Percentiles rank a stretch among this genome's conserved stretches.
phyloP scores from a whole-genome alignment of 495 filamentous ascomycete species.

The Aspergillus olivimuriae region DNA sequence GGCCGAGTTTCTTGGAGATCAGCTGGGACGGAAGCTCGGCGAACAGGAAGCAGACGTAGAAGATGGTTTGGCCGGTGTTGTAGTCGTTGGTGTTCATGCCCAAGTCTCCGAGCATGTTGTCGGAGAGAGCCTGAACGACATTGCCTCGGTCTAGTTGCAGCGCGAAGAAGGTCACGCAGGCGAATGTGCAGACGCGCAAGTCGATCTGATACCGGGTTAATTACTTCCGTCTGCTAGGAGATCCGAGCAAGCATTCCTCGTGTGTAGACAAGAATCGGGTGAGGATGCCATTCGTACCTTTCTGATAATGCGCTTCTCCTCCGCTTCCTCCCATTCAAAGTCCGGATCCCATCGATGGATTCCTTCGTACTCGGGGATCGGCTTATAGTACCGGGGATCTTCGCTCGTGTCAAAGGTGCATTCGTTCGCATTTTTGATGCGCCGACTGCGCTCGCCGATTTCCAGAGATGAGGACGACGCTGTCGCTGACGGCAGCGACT shows the following conservation, averaged over 20 bases:
- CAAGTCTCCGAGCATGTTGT: constrained; percentile 59
- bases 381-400: constrained; percentile 46
- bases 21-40: constrained; percentile 72
- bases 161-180: constrained; percentile 76
- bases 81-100: constrained; percentile 67
- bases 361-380: constrained; percentile 59
- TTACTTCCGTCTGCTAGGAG: background rate
- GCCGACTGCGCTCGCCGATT: constrained; percentile 7
- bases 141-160: constrained; percentile 78
- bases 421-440: constrained; percentile 15
- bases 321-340: constrained; percentile 62
- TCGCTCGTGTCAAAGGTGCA: constrained; percentile 36
- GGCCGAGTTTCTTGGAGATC: constrained; percentile 66
- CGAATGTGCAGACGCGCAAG: constrained; percentile 52
- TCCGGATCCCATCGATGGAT: constrained; percentile 70
- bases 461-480: constrained; percentile 22
- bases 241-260: background rate
- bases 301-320: constrained; percentile 61
- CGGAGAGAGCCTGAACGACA: constrained; percentile 62
- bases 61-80: constrained; percentile 72
- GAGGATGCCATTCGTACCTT: constrained; percentile 40
- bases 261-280: background rate
- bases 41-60: constrained; percentile 55
- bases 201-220: constrained; percentile 40
- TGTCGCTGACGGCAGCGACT: constrained; percentile 9